Evolutionary conservation across 139 green algal species (phyloP).

Genomic region (Marvania coccoides): DNA sequence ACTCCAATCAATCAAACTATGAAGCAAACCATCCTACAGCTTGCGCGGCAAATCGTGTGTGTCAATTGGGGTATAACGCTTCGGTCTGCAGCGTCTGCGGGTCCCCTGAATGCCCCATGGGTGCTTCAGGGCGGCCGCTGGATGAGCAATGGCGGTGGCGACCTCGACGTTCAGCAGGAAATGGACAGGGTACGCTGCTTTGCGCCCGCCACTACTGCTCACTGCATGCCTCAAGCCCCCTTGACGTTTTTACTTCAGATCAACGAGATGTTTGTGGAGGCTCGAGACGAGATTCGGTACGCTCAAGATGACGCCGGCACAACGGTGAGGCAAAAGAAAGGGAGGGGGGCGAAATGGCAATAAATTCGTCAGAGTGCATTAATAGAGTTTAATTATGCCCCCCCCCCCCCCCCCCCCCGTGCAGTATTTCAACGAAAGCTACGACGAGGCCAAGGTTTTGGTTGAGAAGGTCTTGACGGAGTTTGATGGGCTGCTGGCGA

Average conservation of each 20-base stretch:
- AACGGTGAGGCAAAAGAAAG: too few species aligned
- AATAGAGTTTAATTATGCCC: too few species aligned
- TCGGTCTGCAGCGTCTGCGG: neutral
- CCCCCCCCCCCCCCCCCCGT: too few species aligned
- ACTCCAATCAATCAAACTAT: too few species aligned
- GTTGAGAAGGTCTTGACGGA: constrained; percentile 19
- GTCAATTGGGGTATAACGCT: neutral
- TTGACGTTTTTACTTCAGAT: constrained; percentile 17
- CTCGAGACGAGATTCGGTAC: constrained; percentile 46
- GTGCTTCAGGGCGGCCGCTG: neutral
- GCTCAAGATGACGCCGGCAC: constrained; percentile 38
- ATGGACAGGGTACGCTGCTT: neutral
- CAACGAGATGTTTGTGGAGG: constrained; percentile 42
- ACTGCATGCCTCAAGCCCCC: neutral
- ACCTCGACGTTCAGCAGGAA: neutral
- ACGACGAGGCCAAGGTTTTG: constrained; percentile 14
- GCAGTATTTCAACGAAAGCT: constrained; percentile 54
- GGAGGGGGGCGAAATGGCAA: neutral
- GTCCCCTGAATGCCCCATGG: neutral
- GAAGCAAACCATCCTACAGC: neutral
- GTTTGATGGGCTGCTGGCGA: constrained; percentile 18
- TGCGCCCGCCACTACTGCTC: neutral
- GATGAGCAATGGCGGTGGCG: neutral
- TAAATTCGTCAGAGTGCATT: too few species aligned
- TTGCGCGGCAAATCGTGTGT: neutral